Evolutionary conservation across 2,329 filamentous ascomycete species (phyloP), one percentile per base, ranked within the genome.

Genomic region (Stemphylium beticola): DNA sequence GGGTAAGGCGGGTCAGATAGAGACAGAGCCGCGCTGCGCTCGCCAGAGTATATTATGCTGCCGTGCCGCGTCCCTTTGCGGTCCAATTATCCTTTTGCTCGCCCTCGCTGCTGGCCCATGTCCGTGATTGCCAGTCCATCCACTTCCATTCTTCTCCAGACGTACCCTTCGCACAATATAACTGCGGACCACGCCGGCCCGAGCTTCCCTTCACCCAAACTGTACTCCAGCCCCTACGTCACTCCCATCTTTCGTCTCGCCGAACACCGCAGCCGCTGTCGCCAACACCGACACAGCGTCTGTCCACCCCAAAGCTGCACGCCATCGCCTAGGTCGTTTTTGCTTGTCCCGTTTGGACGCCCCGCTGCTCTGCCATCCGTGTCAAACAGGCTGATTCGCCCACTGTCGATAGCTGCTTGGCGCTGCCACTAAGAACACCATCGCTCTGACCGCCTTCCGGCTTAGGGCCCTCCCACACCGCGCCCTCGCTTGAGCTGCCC

Each of bases 401-500:
- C 60, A 60, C 62, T 59, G 33, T n/a, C 49, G 40, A 53, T 58
- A 52, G 57, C 59, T 38, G 47, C 67, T 66, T 67, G 66, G 67
- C 66, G 20, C 39, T 45, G 43, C 49, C 50, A 53, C 58, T 60
- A 65, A 54, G 53, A 57, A 57, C 55, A 57, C 60, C 56, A 53
- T 57, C 62, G 60, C 65, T 55, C 65, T 68, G 65, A 70, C 68
- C 68, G 66, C 64, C 61, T 68, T 65, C 65, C 57, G 58, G 51
- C 54, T 53, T 62, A 53, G 55, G 56, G 38, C 55, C 40, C 49
- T 60, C 52, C 45, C 55, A 55, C 54, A 58, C 49, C 60, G 53
- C 56, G 55, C 60, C 59, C 57, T 57, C 59, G 63, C 59, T 57
- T 57, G 57, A 59, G 55, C 49, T 60, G 59, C 59, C 51, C 41